Evolutionary conservation across 768 basidiomycete genomes (phyloP), one percentile per base, ranked within the genome.

Genomic region (Pisolithus orientalis): DNA sequence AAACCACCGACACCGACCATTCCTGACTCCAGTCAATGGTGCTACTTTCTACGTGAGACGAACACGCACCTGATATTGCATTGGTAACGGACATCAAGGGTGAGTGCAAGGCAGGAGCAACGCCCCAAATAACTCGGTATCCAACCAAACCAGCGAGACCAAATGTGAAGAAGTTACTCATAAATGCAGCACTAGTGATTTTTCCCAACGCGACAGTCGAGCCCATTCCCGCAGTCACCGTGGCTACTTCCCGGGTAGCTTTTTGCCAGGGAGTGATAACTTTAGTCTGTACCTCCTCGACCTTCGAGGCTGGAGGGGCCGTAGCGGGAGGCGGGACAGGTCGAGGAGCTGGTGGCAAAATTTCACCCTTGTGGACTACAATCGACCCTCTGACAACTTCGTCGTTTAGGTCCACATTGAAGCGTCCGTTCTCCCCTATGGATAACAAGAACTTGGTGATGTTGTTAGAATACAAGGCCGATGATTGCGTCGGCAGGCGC

Each of bases 51-150:
- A 38, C 27, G 11, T 32, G 46, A 29, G 43, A 48, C 31, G 34
- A 44, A 34, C 17, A 27, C 45, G 72, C 67, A 70, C 90, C 89
- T 21, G 90, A 92, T 42, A 91, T 87, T 3, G 90, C 90, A 61
- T 92, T 92, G 11, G 90, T 93, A 6, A 93, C 90, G 8, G 87
- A 89, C 90, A 94, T 94, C 53, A 93, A 71, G 13, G 91, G 91
- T 21, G 90, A 92, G 65, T 94, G 91, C 47, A 93, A 68, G 16
- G 91, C 90, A 39, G 91, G 91, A 28, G 86, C 80, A 40, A 94
- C 91, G 53, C 87, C 87, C 90, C 90, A 94, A 16, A 94, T 84
- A 4, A 92, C 90, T 60, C 90, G 83, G 62, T 91, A 92, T 16
- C 91, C 91, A 49, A 93, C 87, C 40, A 93, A 64, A 27, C 88